Percentiles rank a stretch among this genome's conserved stretches.
These are phyloP conservation scores for Botrytis sinoallii DNA, from an alignment of 2,329 filamentous ascomycete species.

Conservation along the genomic window DNA sequence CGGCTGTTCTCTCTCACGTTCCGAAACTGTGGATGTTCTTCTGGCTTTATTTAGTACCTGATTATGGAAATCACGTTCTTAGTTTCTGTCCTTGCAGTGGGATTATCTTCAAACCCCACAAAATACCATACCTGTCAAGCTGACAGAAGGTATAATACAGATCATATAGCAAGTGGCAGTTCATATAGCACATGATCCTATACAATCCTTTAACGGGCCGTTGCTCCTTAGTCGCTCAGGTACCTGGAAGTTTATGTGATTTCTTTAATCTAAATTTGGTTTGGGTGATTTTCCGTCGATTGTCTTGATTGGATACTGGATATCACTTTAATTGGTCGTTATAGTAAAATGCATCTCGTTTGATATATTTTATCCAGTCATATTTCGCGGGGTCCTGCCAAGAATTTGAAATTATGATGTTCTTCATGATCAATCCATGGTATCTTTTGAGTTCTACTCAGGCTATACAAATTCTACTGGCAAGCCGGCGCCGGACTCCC, in stretches of 20 bases:
- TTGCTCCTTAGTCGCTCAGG: conserved; percentile 12
- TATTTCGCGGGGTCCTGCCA: neutral
- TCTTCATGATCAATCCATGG: conserved; percentile 8
- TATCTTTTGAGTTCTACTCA: conserved; percentile 11
- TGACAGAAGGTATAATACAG: neutral
- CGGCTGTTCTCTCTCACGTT: neutral
- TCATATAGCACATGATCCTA: conserved; percentile 18
- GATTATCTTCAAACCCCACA: neutral
- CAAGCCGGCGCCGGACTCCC: conserved; percentile 30
- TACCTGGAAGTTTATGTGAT: neutral
- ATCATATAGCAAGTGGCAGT: conserved; percentile 11
- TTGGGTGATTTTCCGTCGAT: neutral
- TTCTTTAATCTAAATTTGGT: conserved; percentile 10
- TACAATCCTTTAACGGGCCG: conserved; percentile 12
- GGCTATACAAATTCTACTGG: conserved; percentile 30
- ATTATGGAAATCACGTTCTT: neutral
- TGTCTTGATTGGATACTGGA: neutral
- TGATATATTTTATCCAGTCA: neutral
- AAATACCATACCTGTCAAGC: neutral
- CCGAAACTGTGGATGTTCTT: neutral
- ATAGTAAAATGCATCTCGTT: neutral
- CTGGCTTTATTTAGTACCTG: neutral
- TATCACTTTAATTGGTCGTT: neutral
- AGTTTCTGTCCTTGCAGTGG: neutral
- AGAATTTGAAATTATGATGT: neutral